Evolutionary conservation across 495 filamentous ascomycete species (phyloP).

Genomic region (Chlorociboria aeruginascens): DNA sequence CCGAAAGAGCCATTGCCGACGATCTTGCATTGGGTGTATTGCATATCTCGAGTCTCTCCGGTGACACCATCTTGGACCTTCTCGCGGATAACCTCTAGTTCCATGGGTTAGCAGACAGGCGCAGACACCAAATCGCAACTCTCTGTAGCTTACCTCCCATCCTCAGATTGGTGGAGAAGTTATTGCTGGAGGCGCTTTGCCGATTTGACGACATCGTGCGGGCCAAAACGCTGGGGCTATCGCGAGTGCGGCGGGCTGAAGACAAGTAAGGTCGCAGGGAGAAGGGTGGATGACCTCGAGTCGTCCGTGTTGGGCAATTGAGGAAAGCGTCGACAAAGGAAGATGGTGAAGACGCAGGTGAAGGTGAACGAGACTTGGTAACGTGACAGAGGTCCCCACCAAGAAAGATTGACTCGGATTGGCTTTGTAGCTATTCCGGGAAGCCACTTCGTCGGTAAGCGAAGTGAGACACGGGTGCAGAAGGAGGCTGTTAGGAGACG

Average conservation of each 20-base stretch:
- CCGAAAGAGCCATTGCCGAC: conserved; percentile 99
- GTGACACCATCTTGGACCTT: conserved; percentile 98
- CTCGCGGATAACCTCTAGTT: conserved; percentile 87
- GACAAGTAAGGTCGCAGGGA: conserved; percentile 32
- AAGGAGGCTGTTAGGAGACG: neutral
- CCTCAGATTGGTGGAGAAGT: conserved; percentile 45
- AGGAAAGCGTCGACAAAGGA: conserved; percentile 12
- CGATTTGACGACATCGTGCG: conserved; percentile 58
- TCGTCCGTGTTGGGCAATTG: conserved; percentile 43
- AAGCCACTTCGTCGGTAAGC: neutral
- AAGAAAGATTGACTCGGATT: conserved; percentile 7
- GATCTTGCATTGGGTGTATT: conserved; percentile 99
- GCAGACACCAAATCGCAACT: neutral
- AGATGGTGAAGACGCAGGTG: conserved; percentile 1
- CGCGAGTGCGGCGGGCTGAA: conserved; percentile 31
- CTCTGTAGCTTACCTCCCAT: conserved; percentile 62
- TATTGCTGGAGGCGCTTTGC: conserved; percentile 46
- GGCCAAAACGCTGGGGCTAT: conserved; percentile 17
- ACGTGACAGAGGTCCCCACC: conserved; percentile 15
- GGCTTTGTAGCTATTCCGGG: conserved; percentile 4
- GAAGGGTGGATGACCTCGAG: conserved; percentile 22
- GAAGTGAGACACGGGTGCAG: conserved; percentile 9
- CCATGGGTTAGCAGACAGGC: conserved; percentile 17
- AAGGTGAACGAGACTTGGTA: conserved; percentile 4
- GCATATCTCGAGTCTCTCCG: conserved; percentile 88